Conservation (phyloP, 2,329 filamentous ascomycete genomes). For the Penicillium sp. region DNA sequence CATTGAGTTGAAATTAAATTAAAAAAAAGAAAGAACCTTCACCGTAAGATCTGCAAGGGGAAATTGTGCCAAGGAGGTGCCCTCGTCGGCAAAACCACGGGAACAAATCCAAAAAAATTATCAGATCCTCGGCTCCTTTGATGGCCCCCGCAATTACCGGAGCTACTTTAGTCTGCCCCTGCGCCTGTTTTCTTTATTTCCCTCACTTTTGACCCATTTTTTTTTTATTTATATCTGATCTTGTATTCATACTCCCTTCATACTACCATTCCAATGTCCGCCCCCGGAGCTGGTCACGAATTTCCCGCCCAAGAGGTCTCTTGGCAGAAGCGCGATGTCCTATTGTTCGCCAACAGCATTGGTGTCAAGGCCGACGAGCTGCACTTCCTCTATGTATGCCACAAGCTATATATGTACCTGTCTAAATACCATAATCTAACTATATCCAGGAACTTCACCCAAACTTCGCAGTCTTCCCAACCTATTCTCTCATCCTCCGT, state of each 20-base stretch:
- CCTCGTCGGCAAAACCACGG: conserved; percentile 16
- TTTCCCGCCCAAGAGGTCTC: conserved; percentile 72
- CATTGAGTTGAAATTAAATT: neutral
- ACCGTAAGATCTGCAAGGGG: neutral
- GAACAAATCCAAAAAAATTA: conserved; percentile 17
- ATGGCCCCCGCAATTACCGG: conserved; percentile 19
- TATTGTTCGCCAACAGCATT: conserved; percentile 89
- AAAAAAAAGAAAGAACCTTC: neutral
- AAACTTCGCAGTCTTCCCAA: conserved; percentile 82
- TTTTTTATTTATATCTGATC: neutral
- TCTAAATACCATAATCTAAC: neutral
- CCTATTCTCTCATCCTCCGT: conserved; percentile 79
- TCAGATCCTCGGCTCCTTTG: conserved; percentile 26
- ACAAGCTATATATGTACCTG: neutral
- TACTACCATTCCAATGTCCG: conserved; percentile 38
- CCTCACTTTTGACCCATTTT: neutral
- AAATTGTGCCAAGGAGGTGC: conserved; percentile 10
- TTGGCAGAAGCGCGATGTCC: conserved; percentile 82
- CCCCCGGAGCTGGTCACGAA: conserved; percentile 68
- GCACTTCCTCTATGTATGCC: conserved; percentile 80
- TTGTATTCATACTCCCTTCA: neutral
- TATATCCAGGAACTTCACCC: conserved; percentile 73
- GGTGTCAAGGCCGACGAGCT: conserved; percentile 82
- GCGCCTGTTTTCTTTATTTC: conserved; percentile 2
- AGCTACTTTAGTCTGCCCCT: conserved; percentile 14